Evolutionary conservation across 208 protist genomes (phyloP).

Genomic region (Leishmania tarentolae): DNA sequence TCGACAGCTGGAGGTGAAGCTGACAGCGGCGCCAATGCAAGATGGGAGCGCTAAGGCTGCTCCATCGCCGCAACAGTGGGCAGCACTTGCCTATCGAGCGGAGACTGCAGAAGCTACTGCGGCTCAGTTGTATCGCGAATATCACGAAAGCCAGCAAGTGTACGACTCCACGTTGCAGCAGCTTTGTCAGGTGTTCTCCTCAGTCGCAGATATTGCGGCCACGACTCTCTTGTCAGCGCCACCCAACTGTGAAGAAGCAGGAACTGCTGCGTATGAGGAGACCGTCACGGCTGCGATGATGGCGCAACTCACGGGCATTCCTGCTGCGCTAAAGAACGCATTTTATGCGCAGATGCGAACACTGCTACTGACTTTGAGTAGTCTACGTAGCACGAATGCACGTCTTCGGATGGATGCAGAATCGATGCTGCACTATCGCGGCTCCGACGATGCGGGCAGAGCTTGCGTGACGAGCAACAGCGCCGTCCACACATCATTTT

Average conservation of each 20-base stretch:
- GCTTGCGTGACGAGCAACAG: background rate
- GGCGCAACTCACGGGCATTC: conserved; percentile 14
- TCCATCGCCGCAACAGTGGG: background rate
- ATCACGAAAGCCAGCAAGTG: background rate
- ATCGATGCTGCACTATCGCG: background rate
- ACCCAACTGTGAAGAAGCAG: background rate
- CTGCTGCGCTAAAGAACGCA: conserved; percentile 13
- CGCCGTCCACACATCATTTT: background rate
- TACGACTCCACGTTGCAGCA: conserved; percentile 24
- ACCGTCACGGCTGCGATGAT: conserved; percentile 20
- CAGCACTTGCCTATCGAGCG: conserved; percentile 13
- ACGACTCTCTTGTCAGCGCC: background rate
- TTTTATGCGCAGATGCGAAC: conserved; percentile 18
- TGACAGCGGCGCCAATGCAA: background rate
- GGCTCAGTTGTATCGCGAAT: conserved; percentile 17
- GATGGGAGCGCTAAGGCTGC: background rate
- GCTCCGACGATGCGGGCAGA: background rate
- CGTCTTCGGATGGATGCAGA: conserved; percentile 13
- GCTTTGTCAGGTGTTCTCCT: conserved; percentile 16
- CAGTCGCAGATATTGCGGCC: conserved; percentile 10
- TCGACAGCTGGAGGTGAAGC: conserved; percentile 18
- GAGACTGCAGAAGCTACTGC: conserved; percentile 15
- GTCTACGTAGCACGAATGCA: conserved; percentile 14
- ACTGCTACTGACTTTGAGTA: conserved; percentile 20
- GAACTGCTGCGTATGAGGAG: conserved; percentile 14